phyloP scores from a whole-genome alignment of 192 early-diverging fungal genomes.

The Allomyces javanicus region DNA sequence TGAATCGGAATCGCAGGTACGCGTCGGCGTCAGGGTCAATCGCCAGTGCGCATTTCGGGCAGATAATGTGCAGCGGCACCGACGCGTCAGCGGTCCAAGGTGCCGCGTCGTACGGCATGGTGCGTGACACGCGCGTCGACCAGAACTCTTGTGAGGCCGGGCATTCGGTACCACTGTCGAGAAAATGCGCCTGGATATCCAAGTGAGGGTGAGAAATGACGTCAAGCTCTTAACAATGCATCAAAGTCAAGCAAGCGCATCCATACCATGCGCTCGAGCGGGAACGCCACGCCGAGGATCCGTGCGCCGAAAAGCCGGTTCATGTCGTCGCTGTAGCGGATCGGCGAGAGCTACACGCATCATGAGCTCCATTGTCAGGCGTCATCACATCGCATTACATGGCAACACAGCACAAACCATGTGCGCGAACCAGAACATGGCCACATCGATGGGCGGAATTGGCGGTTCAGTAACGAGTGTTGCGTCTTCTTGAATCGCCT shows the following conservation, averaged over 20 bases:
- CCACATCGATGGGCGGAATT: no score
- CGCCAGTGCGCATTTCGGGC: no score
- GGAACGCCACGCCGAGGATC: constrained; percentile 20
- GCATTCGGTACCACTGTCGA: constrained; percentile 14
- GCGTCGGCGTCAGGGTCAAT: no score
- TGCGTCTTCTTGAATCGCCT: no score
- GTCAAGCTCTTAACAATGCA: constrained; percentile 15
- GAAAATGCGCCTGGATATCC: constrained; percentile 11
- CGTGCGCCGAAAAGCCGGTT: constrained; percentile 20
- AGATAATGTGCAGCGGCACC: not conserved
- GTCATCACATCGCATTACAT: no score
- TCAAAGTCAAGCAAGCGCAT: constrained; percentile 1
- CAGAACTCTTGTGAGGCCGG: constrained; percentile 11
- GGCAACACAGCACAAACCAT: no score
- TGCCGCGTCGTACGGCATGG: constrained; percentile 13
- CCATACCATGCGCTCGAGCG: constrained; percentile 19
- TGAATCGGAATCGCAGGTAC: constrained; percentile 14
- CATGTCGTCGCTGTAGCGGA: constrained; percentile 37
- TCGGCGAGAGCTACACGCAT: constrained; percentile 31
- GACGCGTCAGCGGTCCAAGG: constrained; percentile 5
- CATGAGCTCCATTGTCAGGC: no score
- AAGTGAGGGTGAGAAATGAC: constrained; percentile 15
- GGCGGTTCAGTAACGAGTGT: no score
- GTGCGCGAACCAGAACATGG: no score
- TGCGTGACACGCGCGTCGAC: constrained; percentile 10